Evolutionary conservation across 768 basidiomycete genomes (phyloP).

Genomic region (Leccinum uliginosum): DNA sequence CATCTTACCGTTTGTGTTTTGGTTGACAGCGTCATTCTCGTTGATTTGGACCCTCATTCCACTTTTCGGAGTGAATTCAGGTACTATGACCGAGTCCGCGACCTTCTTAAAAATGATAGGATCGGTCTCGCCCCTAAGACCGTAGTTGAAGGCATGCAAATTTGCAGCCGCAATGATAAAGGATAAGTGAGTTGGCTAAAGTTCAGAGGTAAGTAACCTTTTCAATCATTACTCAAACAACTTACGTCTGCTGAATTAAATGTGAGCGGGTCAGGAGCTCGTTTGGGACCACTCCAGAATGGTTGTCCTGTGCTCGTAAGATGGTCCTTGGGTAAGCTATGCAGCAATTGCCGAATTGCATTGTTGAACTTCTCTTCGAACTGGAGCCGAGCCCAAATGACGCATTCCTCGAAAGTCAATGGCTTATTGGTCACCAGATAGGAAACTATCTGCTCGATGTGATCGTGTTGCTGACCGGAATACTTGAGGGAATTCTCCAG

Average conservation of each 20-base stretch:
- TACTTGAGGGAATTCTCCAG: conserved; percentile 87
- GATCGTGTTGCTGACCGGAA: conserved; percentile 87
- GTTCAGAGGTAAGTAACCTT: conserved; percentile 9
- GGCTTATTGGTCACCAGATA: conserved; percentile 92
- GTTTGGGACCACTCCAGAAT: conserved; percentile 99
- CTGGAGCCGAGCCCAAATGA: conserved; percentile 91
- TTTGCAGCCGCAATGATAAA: conserved; percentile 94
- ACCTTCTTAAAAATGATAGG: conserved; percentile 76
- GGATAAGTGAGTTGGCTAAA: conserved; percentile 75
- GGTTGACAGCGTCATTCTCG: conserved; percentile 84
- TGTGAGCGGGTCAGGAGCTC: conserved; percentile 85
- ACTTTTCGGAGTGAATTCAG: conserved; percentile 89
- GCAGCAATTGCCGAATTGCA: conserved; percentile 87
- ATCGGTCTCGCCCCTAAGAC: conserved; percentile 86
- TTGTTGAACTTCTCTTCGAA: conserved; percentile 95
- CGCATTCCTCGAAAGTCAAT: conserved; percentile 94
- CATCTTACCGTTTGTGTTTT: conserved; percentile 32
- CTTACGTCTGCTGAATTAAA: conserved; percentile 88
- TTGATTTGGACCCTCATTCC: conserved; percentile 92
- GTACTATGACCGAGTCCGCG: conserved; percentile 77
- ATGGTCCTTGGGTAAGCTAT: conserved; percentile 92
- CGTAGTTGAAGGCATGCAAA: conserved; percentile 97
- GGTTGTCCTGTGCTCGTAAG: conserved; percentile 89
- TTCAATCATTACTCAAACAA: conserved; percentile 8
- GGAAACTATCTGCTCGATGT: conserved; percentile 81